Percentiles rank a stretch among this genome's conserved stretches.
Evolutionary conservation across 2,329 filamentous ascomycete genomes (phyloP).

Genomic region (Parasarocladium wereldwijsianum): DNA sequence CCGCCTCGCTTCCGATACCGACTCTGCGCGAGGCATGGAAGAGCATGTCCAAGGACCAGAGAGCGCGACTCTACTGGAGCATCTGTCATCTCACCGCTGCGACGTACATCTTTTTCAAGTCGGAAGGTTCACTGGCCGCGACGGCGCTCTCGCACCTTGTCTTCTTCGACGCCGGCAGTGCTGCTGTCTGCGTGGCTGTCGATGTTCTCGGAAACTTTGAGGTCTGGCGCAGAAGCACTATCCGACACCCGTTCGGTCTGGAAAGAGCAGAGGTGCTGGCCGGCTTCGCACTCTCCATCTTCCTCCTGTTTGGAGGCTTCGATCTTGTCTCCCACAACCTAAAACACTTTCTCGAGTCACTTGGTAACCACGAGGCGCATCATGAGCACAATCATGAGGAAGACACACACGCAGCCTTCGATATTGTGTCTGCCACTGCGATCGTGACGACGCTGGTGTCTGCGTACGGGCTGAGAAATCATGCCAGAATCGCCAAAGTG

Average conservation of each 20-base stretch:
- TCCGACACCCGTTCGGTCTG: constrained; percentile 86
- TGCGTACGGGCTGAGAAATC: constrained; percentile 77
- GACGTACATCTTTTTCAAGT: constrained; percentile 71
- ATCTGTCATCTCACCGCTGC: constrained; percentile 75
- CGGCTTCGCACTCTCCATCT: constrained; percentile 90
- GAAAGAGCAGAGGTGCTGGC: constrained; percentile 88
- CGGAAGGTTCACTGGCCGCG: constrained; percentile 74
- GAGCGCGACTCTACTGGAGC: constrained; percentile 73
- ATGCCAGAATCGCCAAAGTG: constrained; percentile 79
- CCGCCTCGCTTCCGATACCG: constrained; percentile 81
- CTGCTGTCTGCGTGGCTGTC: constrained; percentile 78
- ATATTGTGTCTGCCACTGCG: constrained; percentile 67
- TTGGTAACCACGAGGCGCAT: constrained; percentile 51
- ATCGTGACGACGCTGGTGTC: constrained; percentile 74
- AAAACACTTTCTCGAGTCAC: constrained; percentile 72
- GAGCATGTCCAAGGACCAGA: constrained; percentile 83
- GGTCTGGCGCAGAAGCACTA: constrained; percentile 85
- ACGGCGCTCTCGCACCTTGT: constrained; percentile 87
- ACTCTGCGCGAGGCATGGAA: constrained; percentile 77
- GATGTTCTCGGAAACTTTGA: constrained; percentile 95
- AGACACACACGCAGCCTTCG: constrained; percentile 61
- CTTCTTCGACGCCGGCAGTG: constrained; percentile 88
- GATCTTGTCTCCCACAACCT: constrained; percentile 89
- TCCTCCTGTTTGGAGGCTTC: constrained; percentile 93
- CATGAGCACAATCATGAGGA: constrained; percentile 50